Base-by-base conservation (phyloP, 257 asterid species). In the Forsythia suspensa region DNA sequence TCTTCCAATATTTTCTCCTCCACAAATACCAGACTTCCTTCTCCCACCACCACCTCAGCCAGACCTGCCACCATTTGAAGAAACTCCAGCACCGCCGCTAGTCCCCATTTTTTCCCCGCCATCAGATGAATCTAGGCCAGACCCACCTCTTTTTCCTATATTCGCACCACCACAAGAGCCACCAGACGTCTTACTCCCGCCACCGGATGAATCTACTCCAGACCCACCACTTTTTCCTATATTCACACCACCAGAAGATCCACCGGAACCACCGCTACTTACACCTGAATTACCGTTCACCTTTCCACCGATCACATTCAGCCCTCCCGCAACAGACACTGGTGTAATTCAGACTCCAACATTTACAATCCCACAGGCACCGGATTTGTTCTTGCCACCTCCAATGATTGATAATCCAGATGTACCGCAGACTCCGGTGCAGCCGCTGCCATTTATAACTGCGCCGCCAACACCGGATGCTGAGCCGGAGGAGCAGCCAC, bases 41-140 rank as follows among this genome's bases (percentile, higher is more conserved):
- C 67, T 87, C 51, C 87, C 90, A 6, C 89, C 89, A 20, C 90
- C 89, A 8, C 88, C 86, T 2, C 39, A 79, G 18, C 87, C 85
- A 18, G 84, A 82, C 0, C 8, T 78, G 0, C 83, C 85, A 65
- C 72, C 63, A 5, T 16, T 18, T 20, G 37, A 7, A 6, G 18
- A 61, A 20, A 20, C 5, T 61, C 39, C 69, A 16, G 15, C 69
- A 9, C 69, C 39, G 15, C 69, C 69, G 37, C 37, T 63, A 29
- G 39, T 63, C 37, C 69, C 73, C 37, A 65, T 70, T 10, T 81
- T 59, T 36, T 21, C 74, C 15, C 46, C 84, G 5, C 80, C 84
- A 29, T 74, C 65, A 4, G 55, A 76, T 16, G 10, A 10, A 39
- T 10, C 55, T 2, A 21, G 63, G 11, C 52, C 43, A 3, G 67